These are phyloP conservation scores for Boechera stricta DNA, from an alignment of 345 rosid genomes.

Conservation along the genomic window DNA sequence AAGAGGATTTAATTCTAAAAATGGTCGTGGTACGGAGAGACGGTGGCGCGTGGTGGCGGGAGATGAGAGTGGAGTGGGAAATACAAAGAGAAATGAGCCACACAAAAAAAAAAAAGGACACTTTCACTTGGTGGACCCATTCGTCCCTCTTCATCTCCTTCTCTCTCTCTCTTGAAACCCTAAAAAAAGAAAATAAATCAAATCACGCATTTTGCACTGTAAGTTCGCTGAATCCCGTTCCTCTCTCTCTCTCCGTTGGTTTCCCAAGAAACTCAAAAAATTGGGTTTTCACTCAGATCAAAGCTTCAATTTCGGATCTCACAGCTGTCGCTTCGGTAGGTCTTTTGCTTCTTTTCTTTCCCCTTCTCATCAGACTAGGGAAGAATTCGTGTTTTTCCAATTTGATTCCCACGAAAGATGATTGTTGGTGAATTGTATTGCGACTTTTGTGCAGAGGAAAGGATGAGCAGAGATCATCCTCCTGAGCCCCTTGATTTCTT, in stretches of 20 bases:
- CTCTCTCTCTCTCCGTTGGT: conserved; percentile 23
- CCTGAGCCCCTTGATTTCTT: conserved; percentile 99
- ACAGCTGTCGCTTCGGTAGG: conserved; percentile 52
- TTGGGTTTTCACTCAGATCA: conserved; percentile 22
- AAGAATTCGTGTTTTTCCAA: too few species aligned
- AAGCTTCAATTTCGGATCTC: conserved; percentile 48
- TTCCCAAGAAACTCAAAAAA: conserved; percentile 41
- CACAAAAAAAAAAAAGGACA: conserved; percentile 3
- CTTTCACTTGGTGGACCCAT: conserved; percentile 40
- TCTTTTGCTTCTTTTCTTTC: neutral
- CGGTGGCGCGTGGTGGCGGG: conserved; percentile 44
- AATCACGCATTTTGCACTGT: conserved; percentile 42
- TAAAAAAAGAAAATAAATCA: neutral
- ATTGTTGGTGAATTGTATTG: conserved; percentile 31
- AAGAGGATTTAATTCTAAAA: neutral
- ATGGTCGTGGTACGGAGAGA: conserved; percentile 35
- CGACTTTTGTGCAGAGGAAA: conserved; percentile 36
- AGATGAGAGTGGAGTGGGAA: conserved; percentile 37
- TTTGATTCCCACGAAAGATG: neutral
- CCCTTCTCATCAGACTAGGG: too few species aligned
- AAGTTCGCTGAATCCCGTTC: conserved; percentile 32
- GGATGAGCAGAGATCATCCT: conserved; percentile 77
- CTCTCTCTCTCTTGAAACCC: conserved; percentile 35
- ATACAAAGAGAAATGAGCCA: neutral
- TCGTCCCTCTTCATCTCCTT: conserved; percentile 19